Base-by-base conservation (phyloP, 148 eudicot species). In the Rhododendron simsii region DNA sequence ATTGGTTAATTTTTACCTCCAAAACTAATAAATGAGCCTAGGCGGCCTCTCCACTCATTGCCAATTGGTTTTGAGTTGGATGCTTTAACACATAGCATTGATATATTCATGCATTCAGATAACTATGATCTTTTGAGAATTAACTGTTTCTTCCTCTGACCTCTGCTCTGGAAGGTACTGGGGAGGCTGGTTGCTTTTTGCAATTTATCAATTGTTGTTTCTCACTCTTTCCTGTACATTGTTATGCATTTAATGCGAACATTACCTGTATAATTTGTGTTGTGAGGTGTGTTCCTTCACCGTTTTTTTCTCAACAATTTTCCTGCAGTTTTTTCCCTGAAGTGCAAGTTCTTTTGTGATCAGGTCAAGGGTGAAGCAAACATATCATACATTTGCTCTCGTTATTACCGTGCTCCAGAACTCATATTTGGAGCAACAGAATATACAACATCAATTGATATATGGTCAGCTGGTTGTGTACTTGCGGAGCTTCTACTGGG, bases 281-380 rank as follows among this genome's bases (percentile, higher is more conserved):
- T 77, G 10, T 39, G 28, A 3, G 0, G 55, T 20, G 14, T 44
- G 30, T 47, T 11, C 81, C 65, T 53, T 8, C 5, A 16, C 74
- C 11, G 26, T 67, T 26, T 26, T 59, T 59, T 20, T 63, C 71
- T 63, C 9, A 3, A 69, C 75, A 71, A 71, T 30, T 71, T 14
- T 71, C 37, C 20, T 71, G 76, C 26, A 30, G 39, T 18, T 35
- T 15, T 69, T 71, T 21, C n/a, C 50, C 53, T 23, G 23, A 2
- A 71, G 20, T 82, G 2, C 28, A 45, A 37, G n/a, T 39, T 77
- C 48, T 6, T 78, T 44, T 84, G 57, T 81, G 55, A 87, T 35
- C 88, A 90, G 93, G 91, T 90, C 45, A 91, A 91, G 85, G 92
- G 93, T n/a, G 93, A 92, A 80, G 92, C 93, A 80, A 92, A 92